phyloP scores from a whole-genome alignment of 164 flowering plant species.

The Piper betle region DNA sequence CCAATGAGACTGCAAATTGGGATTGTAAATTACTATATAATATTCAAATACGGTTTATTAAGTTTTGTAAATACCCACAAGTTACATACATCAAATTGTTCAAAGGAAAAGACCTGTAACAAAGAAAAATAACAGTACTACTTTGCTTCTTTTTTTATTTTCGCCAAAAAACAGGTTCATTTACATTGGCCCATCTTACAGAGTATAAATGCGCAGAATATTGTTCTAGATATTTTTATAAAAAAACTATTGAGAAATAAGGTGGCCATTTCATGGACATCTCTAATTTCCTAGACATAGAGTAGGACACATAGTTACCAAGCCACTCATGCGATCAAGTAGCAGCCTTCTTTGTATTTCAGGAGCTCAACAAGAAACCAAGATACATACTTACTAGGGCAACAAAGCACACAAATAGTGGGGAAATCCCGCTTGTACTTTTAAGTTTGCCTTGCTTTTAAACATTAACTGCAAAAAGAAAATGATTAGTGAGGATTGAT shows the following conservation, averaged over 20 bases:
- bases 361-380: conserved; percentile 20
- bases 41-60: too few species aligned
- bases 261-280: neutral
- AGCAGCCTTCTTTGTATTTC: neutral
- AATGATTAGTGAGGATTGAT: neutral
- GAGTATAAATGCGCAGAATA: neutral
- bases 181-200: neutral
- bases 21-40: too few species aligned
- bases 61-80: too few species aligned
- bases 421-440: conserved; percentile 61
- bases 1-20: too few species aligned
- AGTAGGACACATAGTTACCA: neutral
- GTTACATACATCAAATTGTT: too few species aligned
- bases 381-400: conserved; percentile 38
- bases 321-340: neutral
- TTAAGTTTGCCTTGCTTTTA: conserved; percentile 18
- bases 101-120: too few species aligned
- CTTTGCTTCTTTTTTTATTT: neutral
- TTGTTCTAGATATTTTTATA: too few species aligned
- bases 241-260: too few species aligned
- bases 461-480: conserved; percentile 27
- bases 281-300: neutral
- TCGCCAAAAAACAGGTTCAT: neutral
- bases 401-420: conserved; percentile 56
- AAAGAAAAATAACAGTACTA: too few species aligned